Evolutionary conservation across 192 early-diverging fungal genomes (phyloP), one percentile per base, ranked within the genome.

Genomic region (Cladochytrium replicatum): DNA sequence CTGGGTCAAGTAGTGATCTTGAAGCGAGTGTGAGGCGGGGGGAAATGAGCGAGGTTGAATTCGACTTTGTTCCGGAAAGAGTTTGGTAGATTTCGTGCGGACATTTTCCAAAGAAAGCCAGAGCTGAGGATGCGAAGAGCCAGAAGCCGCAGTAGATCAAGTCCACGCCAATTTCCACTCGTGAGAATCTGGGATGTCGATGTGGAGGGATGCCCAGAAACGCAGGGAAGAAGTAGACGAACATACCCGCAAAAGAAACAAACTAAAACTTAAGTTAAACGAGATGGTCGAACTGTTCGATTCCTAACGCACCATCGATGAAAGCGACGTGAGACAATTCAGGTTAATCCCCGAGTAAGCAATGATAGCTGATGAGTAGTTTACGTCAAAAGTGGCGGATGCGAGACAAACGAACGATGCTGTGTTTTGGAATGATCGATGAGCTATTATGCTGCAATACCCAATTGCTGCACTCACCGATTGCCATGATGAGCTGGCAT

Each of bases 171-270:
- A 66, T 32, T 51, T 72, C 70, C 5, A 72, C 63, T 15, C 70
- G 56, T 28, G 47, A 52, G 55, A 72, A 64, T 26, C 70, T 58
- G 8, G 63, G 58, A 46, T 72, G 70, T 21, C 64, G 42, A 52
- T 62, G 59, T 25, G 70, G 70, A 4, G 62, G 52, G 46, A 72
- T 60, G 23, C 57, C 57, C 41, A 67, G 56, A 31, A 48, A 62
- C 8, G 67, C 55, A 13, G 70, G 70, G 41, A 67, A 59, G 31
- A 48, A 55, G 55, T 72, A 72, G 9, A 70, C 63, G 7, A 72
- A n/a, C 26, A 72, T 51, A 54, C 63, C 62, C 13, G 68, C 44
- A 43, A 70, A 63, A 3, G 70, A 72, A 23, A 67, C 50, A 27
- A 72, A 69, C 70, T 69, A 25, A 11, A n/a, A n/a, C 15, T 26